phyloP scores from a whole-genome alignment of 2,329 filamentous ascomycete species.

The Escovopsis weberi region DNA sequence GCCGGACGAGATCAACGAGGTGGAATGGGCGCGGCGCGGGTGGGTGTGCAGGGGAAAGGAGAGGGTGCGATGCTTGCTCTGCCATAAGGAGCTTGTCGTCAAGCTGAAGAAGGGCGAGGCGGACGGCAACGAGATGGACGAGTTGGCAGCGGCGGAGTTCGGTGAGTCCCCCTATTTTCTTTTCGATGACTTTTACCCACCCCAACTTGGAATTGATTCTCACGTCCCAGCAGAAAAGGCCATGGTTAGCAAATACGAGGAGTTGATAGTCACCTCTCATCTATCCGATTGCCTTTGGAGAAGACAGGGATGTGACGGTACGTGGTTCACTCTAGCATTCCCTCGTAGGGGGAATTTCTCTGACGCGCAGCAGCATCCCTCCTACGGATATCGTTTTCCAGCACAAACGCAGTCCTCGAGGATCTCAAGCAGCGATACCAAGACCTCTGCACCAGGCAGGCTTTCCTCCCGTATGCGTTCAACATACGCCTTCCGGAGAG shows the following conservation, averaged over 20 bases:
- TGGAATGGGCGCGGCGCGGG: slow-evolving; percentile 87
- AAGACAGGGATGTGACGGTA: slow-evolving; percentile 75
- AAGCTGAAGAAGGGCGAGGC: slow-evolving; percentile 51
- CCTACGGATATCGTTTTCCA: slow-evolving; percentile 47
- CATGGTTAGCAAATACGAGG: slow-evolving; percentile 61
- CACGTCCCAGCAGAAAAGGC: slow-evolving; percentile 33
- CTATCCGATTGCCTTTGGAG: slow-evolving; percentile 75
- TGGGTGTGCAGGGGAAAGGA: slow-evolving; percentile 79
- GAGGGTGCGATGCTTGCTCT: slow-evolving; percentile 73
- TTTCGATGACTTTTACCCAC: too few relatives aligned
- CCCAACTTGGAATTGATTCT: slow-evolving; percentile 4
- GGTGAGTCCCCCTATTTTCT: slow-evolving; percentile 14
- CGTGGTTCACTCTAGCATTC: slow-evolving; percentile 5
- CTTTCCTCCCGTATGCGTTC: slow-evolving; percentile 46
- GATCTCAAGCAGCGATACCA: slow-evolving; percentile 50
- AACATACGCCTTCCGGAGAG: slow-evolving; percentile 42
- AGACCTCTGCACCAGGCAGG: slow-evolving; percentile 38
- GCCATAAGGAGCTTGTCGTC: slow-evolving; percentile 70
- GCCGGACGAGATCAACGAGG: slow-evolving; percentile 69
- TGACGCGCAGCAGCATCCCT: slow-evolving; percentile 32
- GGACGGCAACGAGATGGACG: slow-evolving; percentile 37
- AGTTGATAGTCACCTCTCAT: slow-evolving; percentile 61
- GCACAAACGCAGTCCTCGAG: slow-evolving; percentile 42
- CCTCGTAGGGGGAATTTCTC: slow-evolving; percentile 6
- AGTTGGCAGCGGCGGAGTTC: slow-evolving; percentile 45